phyloP scores from a whole-genome alignment of 2,329 filamentous ascomycete species.

The Diaporthe eres region DNA sequence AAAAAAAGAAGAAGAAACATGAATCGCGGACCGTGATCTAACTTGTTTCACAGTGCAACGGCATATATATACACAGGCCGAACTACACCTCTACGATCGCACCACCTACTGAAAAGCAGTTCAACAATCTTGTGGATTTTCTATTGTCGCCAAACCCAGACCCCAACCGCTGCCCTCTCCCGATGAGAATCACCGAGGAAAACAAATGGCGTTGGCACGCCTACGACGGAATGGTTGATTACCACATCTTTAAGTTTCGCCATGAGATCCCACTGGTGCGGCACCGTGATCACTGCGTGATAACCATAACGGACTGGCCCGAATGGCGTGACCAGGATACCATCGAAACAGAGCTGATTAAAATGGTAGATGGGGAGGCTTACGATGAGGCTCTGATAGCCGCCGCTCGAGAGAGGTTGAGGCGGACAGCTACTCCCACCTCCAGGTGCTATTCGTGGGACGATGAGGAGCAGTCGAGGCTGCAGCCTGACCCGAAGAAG shows the following conservation, averaged over 20 bases:
- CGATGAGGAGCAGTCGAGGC: conserved; percentile 19
- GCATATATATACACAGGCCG: conserved; percentile 14
- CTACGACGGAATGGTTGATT: neutral
- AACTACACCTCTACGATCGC: neutral
- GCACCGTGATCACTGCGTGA: conserved; percentile 6
- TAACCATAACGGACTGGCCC: conserved; percentile 1
- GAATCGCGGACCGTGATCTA: neutral
- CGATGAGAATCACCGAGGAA: conserved; percentile 16
- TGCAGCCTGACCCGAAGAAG: conserved; percentile 23
- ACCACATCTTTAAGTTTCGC: conserved; percentile 24
- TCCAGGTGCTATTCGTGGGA: conserved; percentile 18
- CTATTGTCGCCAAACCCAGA: conserved; percentile 5
- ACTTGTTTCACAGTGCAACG: conserved; percentile 22
- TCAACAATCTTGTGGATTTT: conserved; percentile 18
- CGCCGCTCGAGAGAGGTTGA: conserved; percentile 14
- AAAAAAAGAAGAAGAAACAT: neutral
- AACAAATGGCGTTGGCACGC: conserved; percentile 26
- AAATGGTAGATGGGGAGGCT: neutral
- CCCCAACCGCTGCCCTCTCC: conserved; percentile 13
- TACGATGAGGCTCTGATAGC: neutral
- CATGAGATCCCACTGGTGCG: neutral
- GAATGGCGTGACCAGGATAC: neutral
- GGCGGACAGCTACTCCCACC: conserved; percentile 1
- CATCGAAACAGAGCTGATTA: neutral
- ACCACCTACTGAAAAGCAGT: conserved; percentile 28